Evolutionary conservation across 2,329 filamentous ascomycete species (phyloP), one percentile per base, ranked within the genome.

Genomic region (Diaporthe australafricana): DNA sequence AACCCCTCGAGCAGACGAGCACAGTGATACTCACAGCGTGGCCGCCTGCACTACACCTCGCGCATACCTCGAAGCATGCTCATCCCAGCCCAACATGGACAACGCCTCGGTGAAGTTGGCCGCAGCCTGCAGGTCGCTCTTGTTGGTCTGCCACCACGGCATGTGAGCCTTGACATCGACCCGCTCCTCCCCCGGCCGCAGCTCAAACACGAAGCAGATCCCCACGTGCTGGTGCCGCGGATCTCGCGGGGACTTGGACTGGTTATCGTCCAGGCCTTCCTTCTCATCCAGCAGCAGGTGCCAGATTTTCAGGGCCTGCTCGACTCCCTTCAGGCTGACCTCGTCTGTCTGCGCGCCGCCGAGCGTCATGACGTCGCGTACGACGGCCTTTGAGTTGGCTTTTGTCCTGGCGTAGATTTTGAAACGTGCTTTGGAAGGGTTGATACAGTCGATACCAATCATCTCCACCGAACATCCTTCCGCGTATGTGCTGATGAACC

Each of bases 301-400:
- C 55, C 55, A 42, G 22, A 60, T 60, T 35, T 60, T 60, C 32
- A 60, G 14, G 11, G 35, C 55, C 35, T 60, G 55, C 22, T 60
- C 55, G 35, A 60, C 55, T 7, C 55, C 55, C 12, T 60, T 42
- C 1, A 60, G 22, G 4, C 55, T 60, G 38, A 60, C 32, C 2
- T 42, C 55, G n/a, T 60, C 55, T 6, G 55, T 60, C 35, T 60
- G 55, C 0, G 55, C 55, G 7, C 55, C 55, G 2, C 55, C 55
- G 5, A 60, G 35, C 12, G 55, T 60, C 55, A 40, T 42, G 5
- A 60, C 35, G 3, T 60, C 55, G 8, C 55, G 35, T 14, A 60
- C 20, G 35, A 60, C 55, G 3, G 55, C 38, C 5, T 60, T 60
- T 5, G 55, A 27, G 2, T 60, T 60, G 14, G 55, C 40, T 3